A percentile compares a stretch with the other conserved stretches of the same genome.
phyloP scores from a whole-genome alignment of 768 basidiomycete genomes.

The Termitomyces bulborhizus region DNA sequence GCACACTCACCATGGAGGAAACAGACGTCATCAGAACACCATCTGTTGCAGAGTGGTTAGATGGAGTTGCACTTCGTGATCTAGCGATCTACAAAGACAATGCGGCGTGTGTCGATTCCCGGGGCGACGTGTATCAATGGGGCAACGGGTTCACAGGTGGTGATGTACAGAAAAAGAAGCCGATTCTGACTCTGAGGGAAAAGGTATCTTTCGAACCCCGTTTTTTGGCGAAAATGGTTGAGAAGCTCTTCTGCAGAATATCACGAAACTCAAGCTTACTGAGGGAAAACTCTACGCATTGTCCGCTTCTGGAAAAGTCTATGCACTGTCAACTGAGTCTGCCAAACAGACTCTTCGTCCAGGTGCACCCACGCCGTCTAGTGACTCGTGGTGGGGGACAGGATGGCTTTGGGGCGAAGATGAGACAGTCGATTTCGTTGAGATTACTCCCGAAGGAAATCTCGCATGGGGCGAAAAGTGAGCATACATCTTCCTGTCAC shows the following conservation, averaged over 20 bases:
- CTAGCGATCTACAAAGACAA: slow-evolving; percentile 59
- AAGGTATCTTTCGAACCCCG: slow-evolving; percentile 37
- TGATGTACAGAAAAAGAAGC: slow-evolving; percentile 23
- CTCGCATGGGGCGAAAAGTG: slow-evolving; percentile 67
- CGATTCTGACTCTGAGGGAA: slow-evolving; percentile 52
- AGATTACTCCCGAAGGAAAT: slow-evolving; percentile 51
- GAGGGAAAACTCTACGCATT: slow-evolving; percentile 67
- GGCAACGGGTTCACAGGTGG: slow-evolving; percentile 55
- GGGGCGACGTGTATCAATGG: slow-evolving; percentile 85
- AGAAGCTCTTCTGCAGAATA: slow-evolving; percentile 42
- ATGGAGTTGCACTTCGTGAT: slow-evolving; percentile 67
- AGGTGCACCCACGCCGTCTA: slow-evolving; percentile 34
- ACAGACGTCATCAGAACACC: slow-evolving; percentile 44
- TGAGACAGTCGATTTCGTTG: slow-evolving; percentile 46
- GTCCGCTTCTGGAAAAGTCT: slow-evolving; percentile 71
- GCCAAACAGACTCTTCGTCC: slow-evolving; percentile 37
- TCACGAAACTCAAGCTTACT: slow-evolving; percentile 56
- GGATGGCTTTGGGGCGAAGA: slow-evolving; percentile 54
- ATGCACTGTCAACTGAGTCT: slow-evolving; percentile 52
- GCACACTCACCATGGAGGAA: slow-evolving; percentile 34
- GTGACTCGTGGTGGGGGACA: slow-evolving; percentile 54
- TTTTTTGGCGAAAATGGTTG: background rate
- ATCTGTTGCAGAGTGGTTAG: slow-evolving; percentile 48
- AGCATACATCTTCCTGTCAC: slow-evolving; percentile 10
- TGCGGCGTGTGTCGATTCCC: slow-evolving; percentile 71